Evolutionary conservation across 1,284 basidiomycete species (phyloP), one percentile per base, ranked within the genome.

Genomic region (Exobasidium cylindrosporum): DNA sequence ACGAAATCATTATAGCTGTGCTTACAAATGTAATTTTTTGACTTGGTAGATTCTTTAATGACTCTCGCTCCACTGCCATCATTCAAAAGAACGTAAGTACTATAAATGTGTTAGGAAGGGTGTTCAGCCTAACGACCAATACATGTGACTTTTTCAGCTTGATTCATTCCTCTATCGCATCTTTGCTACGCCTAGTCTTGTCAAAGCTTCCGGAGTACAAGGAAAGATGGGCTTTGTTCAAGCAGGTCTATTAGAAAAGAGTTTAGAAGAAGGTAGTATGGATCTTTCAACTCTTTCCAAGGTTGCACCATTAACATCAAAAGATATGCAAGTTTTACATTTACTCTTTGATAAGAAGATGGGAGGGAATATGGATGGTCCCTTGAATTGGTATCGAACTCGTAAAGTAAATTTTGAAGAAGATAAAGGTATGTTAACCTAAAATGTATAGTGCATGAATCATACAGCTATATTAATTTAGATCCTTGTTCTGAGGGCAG

Each of bases 361-460:
- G 30, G 72, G 69, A 26, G 58, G 69, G 11, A 63, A 65, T 4
- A 74, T 74, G 70, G 70, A 74, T 28, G 72, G 72, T 4, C 69
- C 72, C 13, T 54, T 74, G 0, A 74, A 69, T 61, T 74, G 72
- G 72, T 74, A 74, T 47, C 58, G 72, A 11, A 71, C 69, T 26
- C 56, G 70, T 21, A 57, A 63, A 47, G 65, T 74, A 65, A 74
- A 74, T 49, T 69, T 59, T 57, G 49, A 68, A 29, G 70, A 73
- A 31, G 70, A 73, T 23, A 60, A 64, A 24, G 54, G 61, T 62
- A 24, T 43, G 63, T 43, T 43, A 43, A 10, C n/a, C n/a, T 10
- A 43, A 10, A 10, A 10, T 43, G 35, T 43, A 43, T 43, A 43
- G n/a, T 43, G 35, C 35, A 43, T 43, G 35, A 10, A 43, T n/a